Evolutionary conservation across 176 grass and related monocot genomes (phyloP), one percentile per base, ranked within the genome.

Genomic region (Zea luxurians): DNA sequence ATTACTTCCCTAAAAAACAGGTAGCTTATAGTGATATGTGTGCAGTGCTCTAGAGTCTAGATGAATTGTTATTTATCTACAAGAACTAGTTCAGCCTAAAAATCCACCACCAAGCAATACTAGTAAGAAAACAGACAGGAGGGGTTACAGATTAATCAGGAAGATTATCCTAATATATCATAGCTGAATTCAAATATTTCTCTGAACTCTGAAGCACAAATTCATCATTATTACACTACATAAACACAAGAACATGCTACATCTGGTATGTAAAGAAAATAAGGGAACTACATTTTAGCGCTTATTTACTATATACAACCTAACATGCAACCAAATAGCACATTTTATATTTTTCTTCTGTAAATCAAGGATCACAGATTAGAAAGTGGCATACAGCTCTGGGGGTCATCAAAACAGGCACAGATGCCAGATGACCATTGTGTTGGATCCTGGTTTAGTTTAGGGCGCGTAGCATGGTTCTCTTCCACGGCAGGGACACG

Each of bases 401-500:
- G 84, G 67, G 89, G 88, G 83, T 97, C 91, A 69, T 93, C 91
- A 84, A 86, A 97, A 86, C 94, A 97, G 84, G 91, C 91, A 97
- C 89, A 97, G 66, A 97, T 93, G 83, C 94, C 94, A 71, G 94
- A 93, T 84, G 94, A 97, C 94, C 94, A 93, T 64, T 86, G 80
- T 84, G 83, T 91, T 3, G 78, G 62, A 77, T 89, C 88, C 59
- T 75, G 78, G 48, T 17, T 89, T 84, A 86, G 54, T 49, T 76
- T 64, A 73, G 63, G 82, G 6, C 8, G 78, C 42, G 60, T 4
- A 13, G 75, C 64, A 43, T 16, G 61, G 44, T 76, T 72, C 67
- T 82, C 91, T 76, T 83, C 82, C 45, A 58, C 76, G n/a, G 72
- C 64, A 46, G 76, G 52, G 70, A 63, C 54, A 4, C 16, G 4